phyloP scores from a whole-genome alignment of 1,284 basidiomycete genomes.

The Leccinum fallax region DNA sequence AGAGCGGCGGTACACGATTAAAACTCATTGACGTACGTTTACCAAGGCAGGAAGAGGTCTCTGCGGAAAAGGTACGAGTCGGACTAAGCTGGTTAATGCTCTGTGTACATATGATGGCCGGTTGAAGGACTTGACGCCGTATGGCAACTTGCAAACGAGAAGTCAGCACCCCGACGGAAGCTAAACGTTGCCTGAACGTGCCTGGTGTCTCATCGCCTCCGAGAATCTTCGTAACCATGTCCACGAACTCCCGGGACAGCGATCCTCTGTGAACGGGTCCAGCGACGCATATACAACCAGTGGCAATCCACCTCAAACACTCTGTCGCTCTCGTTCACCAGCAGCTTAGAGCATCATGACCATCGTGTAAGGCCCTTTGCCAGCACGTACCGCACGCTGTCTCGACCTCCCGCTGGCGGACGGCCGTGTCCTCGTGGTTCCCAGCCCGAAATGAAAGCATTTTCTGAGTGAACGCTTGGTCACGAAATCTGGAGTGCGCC shows the following conservation, averaged over 20 bases:
- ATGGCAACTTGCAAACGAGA: constrained; percentile 39
- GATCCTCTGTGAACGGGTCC: constrained; percentile 2
- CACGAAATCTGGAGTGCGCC: constrained; percentile 38
- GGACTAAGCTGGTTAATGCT: constrained; percentile 63
- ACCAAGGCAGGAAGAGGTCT: constrained; percentile 57
- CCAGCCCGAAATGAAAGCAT: no score
- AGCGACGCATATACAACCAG: background rate
- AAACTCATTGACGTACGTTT: constrained; percentile 38
- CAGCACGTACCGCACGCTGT: constrained; percentile 53
- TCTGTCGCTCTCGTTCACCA: constrained; percentile 52
- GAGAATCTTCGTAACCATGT: constrained; percentile 48
- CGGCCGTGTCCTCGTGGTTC: constrained; percentile 35
- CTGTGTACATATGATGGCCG: constrained; percentile 57
- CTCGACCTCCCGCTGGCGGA: constrained; percentile 45
- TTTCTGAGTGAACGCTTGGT: constrained; percentile 20
- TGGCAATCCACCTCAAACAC: constrained; percentile 51
- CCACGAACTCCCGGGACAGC: constrained; percentile 48
- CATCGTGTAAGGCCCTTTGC: constrained; percentile 59
- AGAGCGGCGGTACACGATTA: background rate
- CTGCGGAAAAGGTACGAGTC: constrained; percentile 65
- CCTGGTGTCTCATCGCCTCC: constrained; percentile 47
- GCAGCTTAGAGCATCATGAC: constrained; percentile 63
- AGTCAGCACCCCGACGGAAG: constrained; percentile 5
- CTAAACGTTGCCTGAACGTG: constrained; percentile 26
- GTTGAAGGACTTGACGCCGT: constrained; percentile 58